phyloP scores from a whole-genome alignment of 176 grass and related monocot genomes.

The Bonia amplexicaulis region DNA sequence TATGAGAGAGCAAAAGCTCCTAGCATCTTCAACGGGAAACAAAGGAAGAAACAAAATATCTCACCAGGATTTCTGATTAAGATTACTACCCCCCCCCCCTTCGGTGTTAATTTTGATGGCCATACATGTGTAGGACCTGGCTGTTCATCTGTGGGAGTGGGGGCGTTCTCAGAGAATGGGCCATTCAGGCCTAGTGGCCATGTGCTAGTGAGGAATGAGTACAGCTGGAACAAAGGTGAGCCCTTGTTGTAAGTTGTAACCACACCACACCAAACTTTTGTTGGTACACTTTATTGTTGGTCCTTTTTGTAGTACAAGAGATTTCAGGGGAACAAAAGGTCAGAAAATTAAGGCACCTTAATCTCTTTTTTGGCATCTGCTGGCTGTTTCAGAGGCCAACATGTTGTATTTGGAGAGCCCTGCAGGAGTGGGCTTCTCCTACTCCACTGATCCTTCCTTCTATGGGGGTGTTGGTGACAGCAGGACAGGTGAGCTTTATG shows the following conservation, averaged over 20 bases:
- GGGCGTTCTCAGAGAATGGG: constrained; percentile 93
- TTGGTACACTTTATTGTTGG: not conserved
- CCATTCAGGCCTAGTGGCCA: constrained; percentile 83
- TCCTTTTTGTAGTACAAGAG: constrained; percentile 10
- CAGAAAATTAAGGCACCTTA: not conserved
- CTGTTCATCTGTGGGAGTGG: constrained; percentile 93
- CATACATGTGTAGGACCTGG: constrained; percentile 67
- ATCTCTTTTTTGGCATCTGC: not conserved
- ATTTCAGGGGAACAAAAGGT: not conserved
- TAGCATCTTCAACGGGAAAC: not conserved
- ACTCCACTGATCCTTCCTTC: constrained; percentile 63
- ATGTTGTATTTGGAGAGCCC: constrained; percentile 89
- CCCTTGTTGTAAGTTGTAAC: constrained; percentile 7
- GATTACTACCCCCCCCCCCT: not conserved
- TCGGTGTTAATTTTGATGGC: constrained; percentile 17
- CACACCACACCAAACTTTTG: constrained; percentile 10
- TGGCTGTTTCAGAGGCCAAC: constrained; percentile 73
- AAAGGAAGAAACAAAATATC: not conserved
- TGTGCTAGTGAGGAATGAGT: constrained; percentile 67
- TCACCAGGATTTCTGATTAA: not conserved
- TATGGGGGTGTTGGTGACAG: constrained; percentile 70
- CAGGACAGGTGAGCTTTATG: constrained; percentile 52
- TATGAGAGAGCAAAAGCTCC: not conserved
- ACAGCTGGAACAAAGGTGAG: constrained; percentile 97
- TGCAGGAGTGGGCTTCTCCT: constrained; percentile 86